Percentiles rank a stretch among this genome's conserved stretches.
These are phyloP conservation scores for Knoxia roxburghii DNA, from an alignment of 257 asterid genomes.

Conservation along the genomic window DNA sequence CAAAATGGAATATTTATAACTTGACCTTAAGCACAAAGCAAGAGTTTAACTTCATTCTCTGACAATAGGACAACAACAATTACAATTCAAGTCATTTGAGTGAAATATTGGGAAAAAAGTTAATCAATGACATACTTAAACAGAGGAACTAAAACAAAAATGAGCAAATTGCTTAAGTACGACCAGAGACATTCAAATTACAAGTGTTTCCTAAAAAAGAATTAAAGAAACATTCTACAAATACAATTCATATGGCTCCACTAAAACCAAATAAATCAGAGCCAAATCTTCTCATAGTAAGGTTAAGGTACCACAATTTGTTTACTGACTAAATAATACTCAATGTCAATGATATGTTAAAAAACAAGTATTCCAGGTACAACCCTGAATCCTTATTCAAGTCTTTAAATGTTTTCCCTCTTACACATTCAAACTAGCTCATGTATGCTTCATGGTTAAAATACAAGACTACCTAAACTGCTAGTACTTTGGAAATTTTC, in stretches of 20 bases:
- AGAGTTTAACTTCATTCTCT: background rate
- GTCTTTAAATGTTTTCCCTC: background rate
- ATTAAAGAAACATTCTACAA: background rate
- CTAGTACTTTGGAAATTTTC: background rate
- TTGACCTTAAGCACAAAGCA: background rate
- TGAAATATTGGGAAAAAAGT: background rate
- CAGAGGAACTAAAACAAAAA: background rate
- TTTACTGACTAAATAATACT: background rate
- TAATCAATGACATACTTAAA: background rate
- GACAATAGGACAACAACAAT: background rate
- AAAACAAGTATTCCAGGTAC: background rate
- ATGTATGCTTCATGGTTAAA: background rate
- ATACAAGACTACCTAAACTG: background rate
- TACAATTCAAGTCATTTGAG: background rate
- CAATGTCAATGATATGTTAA: background rate
- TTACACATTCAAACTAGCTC: background rate
- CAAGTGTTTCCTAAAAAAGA: too few relatives aligned
- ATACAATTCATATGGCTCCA: background rate
- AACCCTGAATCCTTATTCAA: background rate
- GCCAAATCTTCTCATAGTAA: background rate
- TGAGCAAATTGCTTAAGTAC: too few relatives aligned
- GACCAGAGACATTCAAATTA: background rate
- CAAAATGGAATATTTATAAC: too few relatives aligned
- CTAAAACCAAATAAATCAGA: background rate
- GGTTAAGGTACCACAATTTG: background rate